phyloP scores from a whole-genome alignment of 2,329 filamentous ascomycete genomes.

The Diaporthe sp. region DNA sequence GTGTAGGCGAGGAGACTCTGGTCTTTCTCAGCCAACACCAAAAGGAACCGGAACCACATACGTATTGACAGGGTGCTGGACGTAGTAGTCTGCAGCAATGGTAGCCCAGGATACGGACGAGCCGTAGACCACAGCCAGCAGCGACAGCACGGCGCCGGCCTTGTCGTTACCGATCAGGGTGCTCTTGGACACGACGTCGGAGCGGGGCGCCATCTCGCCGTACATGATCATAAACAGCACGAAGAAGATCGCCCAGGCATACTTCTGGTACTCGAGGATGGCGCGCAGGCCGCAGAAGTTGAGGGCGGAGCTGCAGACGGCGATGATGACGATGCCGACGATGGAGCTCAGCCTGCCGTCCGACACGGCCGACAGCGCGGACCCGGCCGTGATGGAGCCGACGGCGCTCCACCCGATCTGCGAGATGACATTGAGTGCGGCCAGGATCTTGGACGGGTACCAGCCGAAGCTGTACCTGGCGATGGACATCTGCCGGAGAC shows the following conservation, averaged over 20 bases:
- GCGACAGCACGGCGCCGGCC: conserved; percentile 51
- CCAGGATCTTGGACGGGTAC: conserved; percentile 61
- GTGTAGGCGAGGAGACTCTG: not conserved
- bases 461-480: conserved; percentile 60
- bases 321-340: conserved; percentile 64
- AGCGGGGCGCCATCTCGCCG: conserved; percentile 53
- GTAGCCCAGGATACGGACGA: conserved; percentile 58
- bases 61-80: conserved; percentile 57
- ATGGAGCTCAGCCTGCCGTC: conserved; percentile 54
- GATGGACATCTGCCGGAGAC: conserved; percentile 61
- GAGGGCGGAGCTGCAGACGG: conserved; percentile 59
- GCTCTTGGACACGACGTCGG: conserved; percentile 50
- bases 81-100: conserved; percentile 56
- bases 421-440: conserved; percentile 59
- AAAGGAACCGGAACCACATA: not conserved
- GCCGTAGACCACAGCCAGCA: conserved; percentile 59
- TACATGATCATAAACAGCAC: conserved; percentile 61
- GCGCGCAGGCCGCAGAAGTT: conserved; percentile 61
- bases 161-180: conserved; percentile 47
- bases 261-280: conserved; percentile 60
- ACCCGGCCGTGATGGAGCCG: conserved; percentile 61
- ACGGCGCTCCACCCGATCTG: conserved; percentile 63
- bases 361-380: conserved; percentile 56
- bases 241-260: conserved; percentile 60
- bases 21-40: not conserved